Base-by-base conservation (phyloP, 441 rosid genomes). In the Croton setiger region DNA sequence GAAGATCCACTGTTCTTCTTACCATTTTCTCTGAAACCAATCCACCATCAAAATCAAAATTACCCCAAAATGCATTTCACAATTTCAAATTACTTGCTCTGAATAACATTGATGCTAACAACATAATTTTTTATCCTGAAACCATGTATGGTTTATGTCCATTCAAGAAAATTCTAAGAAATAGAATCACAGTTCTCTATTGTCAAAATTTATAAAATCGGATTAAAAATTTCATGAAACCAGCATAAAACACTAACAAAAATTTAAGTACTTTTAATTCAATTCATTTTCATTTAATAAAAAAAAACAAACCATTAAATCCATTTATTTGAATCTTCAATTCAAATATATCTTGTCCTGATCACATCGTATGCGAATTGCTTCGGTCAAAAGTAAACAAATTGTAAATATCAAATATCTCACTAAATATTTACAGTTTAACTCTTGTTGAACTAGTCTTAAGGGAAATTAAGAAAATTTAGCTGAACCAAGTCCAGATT, bases 1-100 rank as follows among this genome's bases (percentile, higher is more conserved):
- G 87, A 54, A 95, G 93, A 87, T 95, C 97, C 52, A 95, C 97
- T 0, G 79, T 85, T 83, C 75, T 83, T 21, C 78, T 85, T 76
- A 92, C 90, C 89, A 81, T 87, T 67, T 75, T 85, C 48, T 55
- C 82, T 43, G 78, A 68, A 74, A 63, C 23, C 66, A 73, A 43
- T 45, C 67, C 54, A 23, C 20, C 33, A 45, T 31, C 4, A 60
- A 59, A 64, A 18, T 18, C 15, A 1, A 45, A 45, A 45, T 52
- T 18, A 10, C 41, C 54, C 21, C 65, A n/a, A 45, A 21, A 6
- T 57, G 37, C 43, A 7, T 48, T 3, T 14, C 70, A 31, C 36
- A 47, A 71, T 27, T 36, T 53, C 36, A 60, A 64, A 72, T 10
- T 21, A 27, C 45, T 41, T 36, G 43, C 23, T 27, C 56, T 39